Evolutionary conservation across 352 stramenopile genomes (phyloP), one percentile per base, ranked within the genome.

Genomic region (Phytophthora pisi): DNA sequence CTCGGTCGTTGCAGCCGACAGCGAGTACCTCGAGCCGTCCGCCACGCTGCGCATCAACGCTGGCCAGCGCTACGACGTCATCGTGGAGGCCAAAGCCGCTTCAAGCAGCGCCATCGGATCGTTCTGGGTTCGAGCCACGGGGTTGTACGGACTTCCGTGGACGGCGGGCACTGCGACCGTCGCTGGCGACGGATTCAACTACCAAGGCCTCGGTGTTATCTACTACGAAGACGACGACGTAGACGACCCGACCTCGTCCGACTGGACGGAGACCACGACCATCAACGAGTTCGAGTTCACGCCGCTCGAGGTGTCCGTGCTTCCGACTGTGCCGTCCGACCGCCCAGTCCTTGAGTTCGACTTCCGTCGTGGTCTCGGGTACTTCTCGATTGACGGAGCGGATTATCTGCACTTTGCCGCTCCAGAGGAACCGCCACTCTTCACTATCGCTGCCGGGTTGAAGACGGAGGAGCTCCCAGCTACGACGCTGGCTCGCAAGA

Each of bases 41-140:
- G 56, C 61, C 26, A 72, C 54, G 2, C 23, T 79, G 11, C 30
- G 55, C 20, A 62, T 78, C n/a, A 78, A 78, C 26, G 57, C 66
- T 46, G 70, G 70, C 11, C 70, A 78, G 28, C 70, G 70, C 2
- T 75, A 75, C 38, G 70, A 78, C 34, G 51, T 78, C 31, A 42
- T 78, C 26, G 60, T 78, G 6, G 30, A 71, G 16, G 61, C 61
- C 0, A 72, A 76, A 16, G 49, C 58, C 2, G 18, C 68, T 24
- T 64, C 47, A 5, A 34, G 43, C 47, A 61, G 24, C 23, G 6
- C 34, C 8, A 62, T 59, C 42, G 56, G 59, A 9, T 68, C 54
- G 40, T 75, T 66, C 40, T 78, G 70, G 70, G 72, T 78, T 11
- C 66, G 70, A 4, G 60, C 66, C n/a, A 72, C 54, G 2, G 53